phyloP scores from a whole-genome alignment of 306 rosid genomes.

The Trifolium dubium region DNA sequence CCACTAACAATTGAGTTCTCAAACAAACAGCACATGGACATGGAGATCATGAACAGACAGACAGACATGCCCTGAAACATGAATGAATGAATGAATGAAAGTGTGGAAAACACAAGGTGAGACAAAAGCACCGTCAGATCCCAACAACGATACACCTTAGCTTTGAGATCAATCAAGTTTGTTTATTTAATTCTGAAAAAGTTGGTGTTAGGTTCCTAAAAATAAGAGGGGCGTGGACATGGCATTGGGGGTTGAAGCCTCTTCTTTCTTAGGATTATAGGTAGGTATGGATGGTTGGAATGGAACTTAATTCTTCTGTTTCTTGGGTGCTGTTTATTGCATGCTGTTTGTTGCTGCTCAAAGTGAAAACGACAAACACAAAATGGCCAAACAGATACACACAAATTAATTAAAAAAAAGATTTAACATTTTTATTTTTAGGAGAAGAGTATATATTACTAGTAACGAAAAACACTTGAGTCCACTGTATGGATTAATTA shows the following conservation, averaged over 20 bases:
- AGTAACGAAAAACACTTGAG: too few relatives aligned
- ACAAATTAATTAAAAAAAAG: not conserved
- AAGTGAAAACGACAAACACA: slow-evolving; percentile 57
- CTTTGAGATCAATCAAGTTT: not conserved
- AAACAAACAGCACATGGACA: slow-evolving; percentile 45
- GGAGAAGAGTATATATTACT: too few relatives aligned
- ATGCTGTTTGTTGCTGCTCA: slow-evolving; percentile 40
- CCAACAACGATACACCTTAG: slow-evolving; percentile 51
- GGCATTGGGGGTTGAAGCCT: slow-evolving; percentile 55
- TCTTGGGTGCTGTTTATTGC: slow-evolving; percentile 43
- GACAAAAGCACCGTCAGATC: slow-evolving; percentile 67
- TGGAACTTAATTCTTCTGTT: slow-evolving; percentile 32
- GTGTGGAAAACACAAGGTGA: slow-evolving; percentile 51
- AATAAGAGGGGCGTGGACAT: slow-evolving; percentile 40
- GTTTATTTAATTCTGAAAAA: slow-evolving; percentile 41
- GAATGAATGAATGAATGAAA: slow-evolving; percentile 17
- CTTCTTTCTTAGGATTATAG: not conserved
- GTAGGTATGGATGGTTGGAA: not conserved
- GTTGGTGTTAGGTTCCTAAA: slow-evolving; percentile 40
- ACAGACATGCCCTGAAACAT: slow-evolving; percentile 50
- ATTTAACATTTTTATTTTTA: too few relatives aligned
- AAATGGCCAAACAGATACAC: slow-evolving; percentile 21
- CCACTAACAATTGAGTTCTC: slow-evolving; percentile 14
- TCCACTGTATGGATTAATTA: too few relatives aligned
- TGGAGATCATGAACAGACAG: not conserved